Evolutionary conservation across 768 basidiomycete genomes (phyloP).

Genomic region (Podaxis sp.): DNA sequence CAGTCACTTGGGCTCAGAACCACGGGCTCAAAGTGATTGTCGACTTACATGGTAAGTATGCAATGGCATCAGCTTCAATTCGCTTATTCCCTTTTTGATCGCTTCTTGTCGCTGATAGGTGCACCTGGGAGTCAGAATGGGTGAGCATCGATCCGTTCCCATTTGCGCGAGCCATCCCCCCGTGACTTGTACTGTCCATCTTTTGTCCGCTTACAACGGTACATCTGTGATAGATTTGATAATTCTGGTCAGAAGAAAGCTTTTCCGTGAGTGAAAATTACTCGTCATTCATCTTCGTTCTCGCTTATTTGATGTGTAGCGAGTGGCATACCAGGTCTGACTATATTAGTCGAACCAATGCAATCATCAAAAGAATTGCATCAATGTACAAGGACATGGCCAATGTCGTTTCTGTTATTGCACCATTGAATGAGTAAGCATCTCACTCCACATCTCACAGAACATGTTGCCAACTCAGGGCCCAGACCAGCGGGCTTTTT

Average conservation of each 20-base stretch:
- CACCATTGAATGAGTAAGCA: constrained; percentile 73
- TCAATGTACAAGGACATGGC: constrained; percentile 51
- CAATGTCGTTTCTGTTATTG: constrained; percentile 60
- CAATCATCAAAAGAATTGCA: constrained; percentile 59
- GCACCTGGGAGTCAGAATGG: constrained; percentile 86
- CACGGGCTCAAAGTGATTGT: constrained; percentile 77
- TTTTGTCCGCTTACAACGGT: background rate
- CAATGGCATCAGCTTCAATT: background rate
- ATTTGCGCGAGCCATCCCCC: constrained; percentile 4
- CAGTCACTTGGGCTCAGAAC: constrained; percentile 64
- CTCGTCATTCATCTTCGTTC: background rate
- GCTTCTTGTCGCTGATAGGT: constrained; percentile 24
- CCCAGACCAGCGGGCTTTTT: constrained; percentile 70
- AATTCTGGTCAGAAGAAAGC: constrained; percentile 69
- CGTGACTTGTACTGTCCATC: constrained; percentile 6
- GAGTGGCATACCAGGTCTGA: constrained; percentile 64
- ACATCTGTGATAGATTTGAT: constrained; percentile 51
- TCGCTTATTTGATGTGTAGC: constrained; percentile 20
- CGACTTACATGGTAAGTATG: constrained; percentile 56
- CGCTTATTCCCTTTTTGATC: constrained; percentile 7
- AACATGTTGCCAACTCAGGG: background rate
- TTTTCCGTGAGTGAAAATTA: constrained; percentile 39
- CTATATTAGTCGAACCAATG: constrained; percentile 64
- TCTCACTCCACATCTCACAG: background rate
- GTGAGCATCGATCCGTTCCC: constrained; percentile 29